Base-by-base conservation (phyloP, 2,329 filamentous ascomycete genomes). In the Aspergillus sergii region DNA sequence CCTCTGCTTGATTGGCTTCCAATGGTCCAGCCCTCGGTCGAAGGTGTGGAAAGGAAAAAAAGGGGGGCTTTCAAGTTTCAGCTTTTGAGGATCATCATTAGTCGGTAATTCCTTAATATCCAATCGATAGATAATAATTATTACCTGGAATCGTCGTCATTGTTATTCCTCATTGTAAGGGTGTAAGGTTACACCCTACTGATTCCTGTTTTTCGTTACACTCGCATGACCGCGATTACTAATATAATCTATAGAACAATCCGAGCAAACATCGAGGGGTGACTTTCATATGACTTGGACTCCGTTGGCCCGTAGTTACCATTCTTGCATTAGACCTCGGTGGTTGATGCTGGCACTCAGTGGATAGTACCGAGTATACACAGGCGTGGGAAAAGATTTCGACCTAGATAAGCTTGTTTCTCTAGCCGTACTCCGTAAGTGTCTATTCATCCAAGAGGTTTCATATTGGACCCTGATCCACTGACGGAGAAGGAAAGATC, bases 401-500 rank as follows among this genome's bases (percentile, higher is more conserved):
- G 36, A 39, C 32, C 28, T 26, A 26, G 51, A 55, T 55, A 55
- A 55, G 51, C 51, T 55, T 55, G 51, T 55, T 55, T 55, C 51
- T 28, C 14, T 46, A 23, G 39, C 30, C 34, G 53, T 28, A 28
- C 26, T 28, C 26, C 26, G 6, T 48, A 43, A 61, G 53, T 55
- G 28, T 36, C 23, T 48, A 53, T 30, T 45, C 12, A 10, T 51
- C 32, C 32, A 23, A 51, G 34, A 56, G 12, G 53, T 48, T 58
- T 55, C 60, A 62, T 59, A 21, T 34, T 57, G 60, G 59, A 34
- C 60, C 60, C 41, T 59, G 57, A 43, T 62, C 60, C 60, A 62
- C 56, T 46, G 57, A 59, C 60, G 45, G 41, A 57, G 32, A 28
- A 32, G 59, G 59, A 50, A 61, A 50, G 59, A 61, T 61, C 59